Conservation (phyloP, 1,139 yeast species). For the Suhomyces bokatorum region DNA sequence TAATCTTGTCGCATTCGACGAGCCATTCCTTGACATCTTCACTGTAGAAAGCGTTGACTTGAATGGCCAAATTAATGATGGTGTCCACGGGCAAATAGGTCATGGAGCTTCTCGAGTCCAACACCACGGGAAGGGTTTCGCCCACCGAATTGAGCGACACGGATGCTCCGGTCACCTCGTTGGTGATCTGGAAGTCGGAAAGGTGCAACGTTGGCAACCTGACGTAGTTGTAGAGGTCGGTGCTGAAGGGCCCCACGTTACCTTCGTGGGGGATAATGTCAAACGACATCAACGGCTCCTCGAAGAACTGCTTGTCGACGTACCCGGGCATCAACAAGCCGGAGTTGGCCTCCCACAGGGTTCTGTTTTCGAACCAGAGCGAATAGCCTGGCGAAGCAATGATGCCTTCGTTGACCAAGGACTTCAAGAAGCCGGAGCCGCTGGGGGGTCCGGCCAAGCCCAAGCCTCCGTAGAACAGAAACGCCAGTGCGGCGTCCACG, state of each 20-base stretch:
- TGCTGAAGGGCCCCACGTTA: too few relatives aligned
- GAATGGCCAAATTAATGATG: constrained; percentile 68
- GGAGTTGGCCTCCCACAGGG: constrained; percentile 15
- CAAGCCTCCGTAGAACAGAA: constrained; percentile 36
- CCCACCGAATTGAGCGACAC: constrained; percentile 33
- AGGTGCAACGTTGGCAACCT: constrained; percentile 58
- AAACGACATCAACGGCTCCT: constrained; percentile 49
- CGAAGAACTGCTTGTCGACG: constrained; percentile 47
- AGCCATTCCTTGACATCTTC: constrained; percentile 57
- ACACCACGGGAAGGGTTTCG: constrained; percentile 51
- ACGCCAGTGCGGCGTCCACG: constrained; percentile 26
- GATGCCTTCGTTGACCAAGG: constrained; percentile 29
- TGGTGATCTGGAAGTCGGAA: constrained; percentile 51
- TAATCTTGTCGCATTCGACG: constrained; percentile 57
- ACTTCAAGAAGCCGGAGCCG: constrained; percentile 44
- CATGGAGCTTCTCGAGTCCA: constrained; percentile 59
- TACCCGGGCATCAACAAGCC: constrained; percentile 61
- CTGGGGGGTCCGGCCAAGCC: constrained; percentile 54
- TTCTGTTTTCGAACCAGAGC: constrained; percentile 40
- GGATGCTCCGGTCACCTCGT: constrained; percentile 37
- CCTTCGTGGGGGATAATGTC: constrained; percentile 43
- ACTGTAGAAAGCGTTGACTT: constrained; percentile 68
- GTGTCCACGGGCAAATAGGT: constrained; percentile 59
- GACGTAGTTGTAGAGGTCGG: constrained; percentile 1
- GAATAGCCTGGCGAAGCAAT: constrained; percentile 57